Percentiles rank a stretch among this genome's conserved stretches.
Conservation (phyloP, 2,329 filamentous ascomycete genomes). For the Fusarium verticillioides region DNA sequence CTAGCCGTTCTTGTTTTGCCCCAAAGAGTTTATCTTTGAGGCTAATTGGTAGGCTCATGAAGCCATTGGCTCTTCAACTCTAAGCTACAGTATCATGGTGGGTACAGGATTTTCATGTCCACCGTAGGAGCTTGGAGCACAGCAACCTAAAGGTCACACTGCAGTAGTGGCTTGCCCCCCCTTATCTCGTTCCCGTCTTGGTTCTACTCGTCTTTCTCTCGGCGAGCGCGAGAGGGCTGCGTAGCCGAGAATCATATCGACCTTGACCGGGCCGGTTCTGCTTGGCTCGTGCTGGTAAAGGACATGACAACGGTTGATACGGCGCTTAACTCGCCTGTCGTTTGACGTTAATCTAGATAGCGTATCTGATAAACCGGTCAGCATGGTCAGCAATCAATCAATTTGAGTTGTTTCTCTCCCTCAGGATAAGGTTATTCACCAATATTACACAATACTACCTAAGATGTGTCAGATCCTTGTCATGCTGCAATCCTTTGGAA, state of each 20-base stretch:
- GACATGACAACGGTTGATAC: background rate
- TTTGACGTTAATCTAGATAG: background rate
- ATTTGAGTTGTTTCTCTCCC: constrained; percentile 9
- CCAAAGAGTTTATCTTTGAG: constrained; percentile 30
- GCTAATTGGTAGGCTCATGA: constrained; percentile 2
- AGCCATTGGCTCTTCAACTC: constrained; percentile 12
- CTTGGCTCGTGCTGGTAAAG: constrained; percentile 20
- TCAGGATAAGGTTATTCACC: constrained; percentile 2
- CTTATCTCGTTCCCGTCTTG: constrained; percentile 31
- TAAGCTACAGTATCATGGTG: constrained; percentile 25
- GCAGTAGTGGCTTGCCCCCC: constrained; percentile 19
- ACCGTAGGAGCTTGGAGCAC: constrained; percentile 2
- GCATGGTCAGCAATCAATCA: background rate
- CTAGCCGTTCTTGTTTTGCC: constrained; percentile 24
- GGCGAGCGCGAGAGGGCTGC: constrained; percentile 25
- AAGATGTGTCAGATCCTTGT: constrained; percentile 21
- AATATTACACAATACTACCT: constrained; percentile 3
- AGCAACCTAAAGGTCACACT: background rate
- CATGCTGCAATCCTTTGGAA: constrained; percentile 5
- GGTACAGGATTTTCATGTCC: constrained; percentile 28
- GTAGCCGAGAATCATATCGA: constrained; percentile 10
- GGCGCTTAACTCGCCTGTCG: constrained; percentile 25
- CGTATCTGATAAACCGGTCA: background rate
- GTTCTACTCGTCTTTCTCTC: constrained; percentile 15
- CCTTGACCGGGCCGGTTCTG: constrained; percentile 21